Base-by-base conservation (phyloP, 306 rosid species). In the Ochetophila trinervis region DNA sequence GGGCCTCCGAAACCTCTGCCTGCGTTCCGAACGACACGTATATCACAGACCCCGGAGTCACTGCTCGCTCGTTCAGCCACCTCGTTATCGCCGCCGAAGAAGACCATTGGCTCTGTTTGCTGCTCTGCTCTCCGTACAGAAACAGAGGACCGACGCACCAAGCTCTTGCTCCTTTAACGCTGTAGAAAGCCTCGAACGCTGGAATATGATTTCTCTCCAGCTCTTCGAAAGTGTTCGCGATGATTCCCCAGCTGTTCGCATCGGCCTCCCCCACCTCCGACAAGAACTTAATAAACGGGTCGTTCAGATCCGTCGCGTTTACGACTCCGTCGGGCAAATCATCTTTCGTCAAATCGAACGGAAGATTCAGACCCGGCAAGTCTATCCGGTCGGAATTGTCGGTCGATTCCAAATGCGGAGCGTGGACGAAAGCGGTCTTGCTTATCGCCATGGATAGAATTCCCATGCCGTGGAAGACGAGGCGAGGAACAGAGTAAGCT, bases 101-200 rank as follows among this genome's bases (percentile, higher is more conserved):
- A 12, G 32, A 2, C 49, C 40, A n/a, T 8, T 5, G 34, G 40
- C 23, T 52, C 40, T 59, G 16, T 24, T 12, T 2, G 19, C 15
- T 8, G 48, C 3, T 0, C 1, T 8, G 9, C 4, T 8, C 23
- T 36, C 51, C 56, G 3, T 73, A 63, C 16, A 74, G 65, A 1
- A 19, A 11, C 19, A 70, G 21, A 0, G 80, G 77, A 5, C 83
- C 80, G 16, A 70, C 61, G 10, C 74, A 70, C 73, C 79, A 79
- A 3, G 70, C 54, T 44, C 57, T 69, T 11, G 70, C 63, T 3
- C 69, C 21, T 0, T 63, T 23, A 49, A 6, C 53, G 0, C 6
- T 47, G 18, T 71, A 62, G 11, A 59, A 44, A 16, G 69, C 60
- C 36, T 78, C 78, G 0, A 67, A 51, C 6, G 60, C 45, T 13